Base-by-base conservation (phyloP, 1,284 basidiomycete genomes). In the Puccinia hordei region DNA sequence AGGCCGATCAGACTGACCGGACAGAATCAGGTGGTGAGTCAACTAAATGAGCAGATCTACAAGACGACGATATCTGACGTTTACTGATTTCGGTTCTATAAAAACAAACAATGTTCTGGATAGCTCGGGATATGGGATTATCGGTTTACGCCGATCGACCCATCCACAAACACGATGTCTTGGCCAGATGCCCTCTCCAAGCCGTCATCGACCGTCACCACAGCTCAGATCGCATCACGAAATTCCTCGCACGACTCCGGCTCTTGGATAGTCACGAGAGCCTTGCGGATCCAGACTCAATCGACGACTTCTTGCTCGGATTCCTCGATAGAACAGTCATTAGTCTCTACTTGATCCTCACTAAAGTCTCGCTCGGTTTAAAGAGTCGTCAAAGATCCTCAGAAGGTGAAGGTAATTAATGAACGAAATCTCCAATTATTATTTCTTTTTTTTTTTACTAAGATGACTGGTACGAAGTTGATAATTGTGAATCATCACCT, bases 301-400 rank as follows among this genome's bases (percentile, higher is more conserved):
- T n/a, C 30, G 35, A n/a, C 30, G 27, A n/a, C 2, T 68, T 53
- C 17, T 63, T n/a, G 2, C 33, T 63, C 33, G 74, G 19, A 2
- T 63, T n/a, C 33, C 33, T 63, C 59, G 74, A 76, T 66, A 30
- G 59, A n/a, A 30, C 63, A 17, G 30, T 78, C 5, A 69, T 78
- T 19, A 53, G 65, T 41, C 51, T 78, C 38, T 78, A 78, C 49
- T 57, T 78, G 51, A 22, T 78, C 30, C 53, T 78, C 27, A 78
- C 75, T 3, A 49, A 55, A 30, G 27, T 78, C 38, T 38, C 75
- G n/a, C 38, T 75, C 22, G 44, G 41, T 35, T 59, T 33, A 55
- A 33, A 27, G n/a, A 30, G 41, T 49, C n/a, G 41, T 49, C n/a
- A 15, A 59, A 15, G 4, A 59, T 24, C 30, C 9, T 5, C 57